Evolutionary conservation across 306 rosid species (phyloP), one percentile per base, ranked within the genome.

Genomic region (Lagenaria siceraria): DNA sequence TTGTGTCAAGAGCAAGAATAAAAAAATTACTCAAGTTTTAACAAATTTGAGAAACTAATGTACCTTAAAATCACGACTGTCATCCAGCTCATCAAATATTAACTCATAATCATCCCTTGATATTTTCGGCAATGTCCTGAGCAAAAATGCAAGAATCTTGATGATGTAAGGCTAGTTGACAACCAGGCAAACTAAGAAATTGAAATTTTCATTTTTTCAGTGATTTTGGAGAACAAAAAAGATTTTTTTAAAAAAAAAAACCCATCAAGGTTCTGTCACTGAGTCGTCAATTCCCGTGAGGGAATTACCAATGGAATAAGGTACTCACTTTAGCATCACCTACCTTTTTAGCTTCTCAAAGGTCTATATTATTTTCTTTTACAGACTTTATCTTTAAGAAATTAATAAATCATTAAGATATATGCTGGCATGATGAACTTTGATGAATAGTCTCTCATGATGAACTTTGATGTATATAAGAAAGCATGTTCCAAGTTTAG

Each of bases 21-120:
- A 4, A 27, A 27, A 72, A 13, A 5, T 22, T 43, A 43, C 25
- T 10, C 6, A 72, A 3, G 10, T 46, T 27, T 72, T 48, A 48
- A 72, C 76, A 72, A 59, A 79, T 54, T 55, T 68, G 7, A 56
- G 22, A 64, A 75, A 76, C 58, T 33, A 58, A 59, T 59, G 70
- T 82, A 92, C 99, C 97, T 87, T 87, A 79, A 95, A 82, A 83
- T 95, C 99, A 63, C 52, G 87, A 80, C 89, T 90, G 73, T 87
- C 99, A 62, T 95, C 99, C 78, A 95, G 88, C 87, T 95, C 99
- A 69, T 80, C 87, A 92, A 95, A 95, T 90, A 95, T 90, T 84
- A 90, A 78, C 77, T 84, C 91, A 87, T 87, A 95, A 80, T 95
- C 99, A 78, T 92, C 99, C 80, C 75, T 82, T 49, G 93, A 84